Evolutionary conservation across 108 stramenopile genomes (phyloP), one percentile per base, ranked within the genome.

Genomic region (Ochromonas danica): DNA sequence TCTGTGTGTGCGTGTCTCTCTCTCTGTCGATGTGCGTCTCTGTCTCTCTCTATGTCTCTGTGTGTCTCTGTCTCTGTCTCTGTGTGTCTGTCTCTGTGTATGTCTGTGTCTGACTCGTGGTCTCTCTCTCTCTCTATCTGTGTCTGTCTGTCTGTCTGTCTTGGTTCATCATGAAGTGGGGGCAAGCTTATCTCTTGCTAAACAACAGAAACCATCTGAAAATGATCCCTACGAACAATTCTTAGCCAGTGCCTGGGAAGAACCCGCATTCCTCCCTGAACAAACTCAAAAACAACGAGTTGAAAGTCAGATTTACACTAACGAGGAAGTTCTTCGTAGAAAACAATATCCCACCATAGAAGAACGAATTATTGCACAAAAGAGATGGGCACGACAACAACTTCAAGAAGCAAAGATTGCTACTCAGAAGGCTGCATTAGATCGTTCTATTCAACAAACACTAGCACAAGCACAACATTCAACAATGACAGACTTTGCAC

Each of bases 371-470:
- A 25, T 31, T 3, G 3, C 6, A 25, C 63, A 67, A 67, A 67
- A 67, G 35, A 28, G 25, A 36, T 67, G 63, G 63, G 63, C 63
- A 36, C 63, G 25, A 36, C 14, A 67, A 36, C 63, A 67, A 25
- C 31, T 67, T 6, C 33, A 67, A 33, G 35, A 67, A 36, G 63
- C 63, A 31, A 22, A 33, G 25, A 67, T 67, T 6, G 33, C 27
- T 14, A 3, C 3, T 6, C 17, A 67, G 31, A 28, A 25, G 25
- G 63, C 3, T 6, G 63, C 63, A 6, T 14, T 67, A 36, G 35
- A 22, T 28, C 63, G 25, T 3, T 67, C 31, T 67, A 33, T 25
- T 14, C 63, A 14, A 31, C 35, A 35, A 36, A 67, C 3, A 67
- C 27, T 14, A 35, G 63, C 63, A 10, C 51, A 57, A 57, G 51